These are phyloP conservation scores for Mallotus japonicus DNA, from an alignment of 441 rosid species.

Conservation along the genomic window DNA sequence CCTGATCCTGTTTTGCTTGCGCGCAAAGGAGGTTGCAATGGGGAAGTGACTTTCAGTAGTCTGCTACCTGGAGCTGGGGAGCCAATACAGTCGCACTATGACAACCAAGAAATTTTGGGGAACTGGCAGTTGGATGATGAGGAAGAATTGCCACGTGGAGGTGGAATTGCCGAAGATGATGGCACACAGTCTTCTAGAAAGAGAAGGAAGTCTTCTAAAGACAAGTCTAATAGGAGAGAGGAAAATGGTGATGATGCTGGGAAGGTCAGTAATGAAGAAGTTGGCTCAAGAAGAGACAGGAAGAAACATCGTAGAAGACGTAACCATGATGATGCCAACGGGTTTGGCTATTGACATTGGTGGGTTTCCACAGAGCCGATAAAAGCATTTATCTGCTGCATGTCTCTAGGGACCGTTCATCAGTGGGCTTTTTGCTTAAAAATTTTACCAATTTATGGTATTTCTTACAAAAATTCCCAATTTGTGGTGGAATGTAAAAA, in stretches of 20 bases:
- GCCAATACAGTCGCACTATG: constrained; percentile 38
- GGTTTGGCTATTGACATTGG: constrained; percentile 17
- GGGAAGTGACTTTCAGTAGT: constrained; percentile 61
- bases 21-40: constrained; percentile 74
- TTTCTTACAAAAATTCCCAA: too few relatives aligned
- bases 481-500: too few relatives aligned
- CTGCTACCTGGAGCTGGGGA: constrained; percentile 92
- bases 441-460: too few relatives aligned
- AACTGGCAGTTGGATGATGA: constrained; percentile 73
- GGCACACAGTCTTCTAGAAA: constrained; percentile 44
- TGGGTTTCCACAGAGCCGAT: constrained; percentile 17
- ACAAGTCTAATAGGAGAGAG: constrained; percentile 42
- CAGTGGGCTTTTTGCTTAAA: too few relatives aligned
- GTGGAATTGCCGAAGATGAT: constrained; percentile 29
- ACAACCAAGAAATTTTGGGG: constrained; percentile 52
- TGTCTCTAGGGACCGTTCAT: not conserved
- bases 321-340: constrained; percentile 21
- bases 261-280: constrained; percentile 27
- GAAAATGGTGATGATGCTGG: constrained; percentile 29
- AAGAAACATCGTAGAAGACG: constrained; percentile 35
- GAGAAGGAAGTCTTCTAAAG: constrained; percentile 50
- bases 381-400: not conserved
- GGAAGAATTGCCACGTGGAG: constrained; percentile 69
- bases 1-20: constrained; percentile 64
- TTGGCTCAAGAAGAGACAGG: constrained; percentile 33